Base-by-base conservation (phyloP, 129 eudicot species). In the Solidago caesia region DNA sequence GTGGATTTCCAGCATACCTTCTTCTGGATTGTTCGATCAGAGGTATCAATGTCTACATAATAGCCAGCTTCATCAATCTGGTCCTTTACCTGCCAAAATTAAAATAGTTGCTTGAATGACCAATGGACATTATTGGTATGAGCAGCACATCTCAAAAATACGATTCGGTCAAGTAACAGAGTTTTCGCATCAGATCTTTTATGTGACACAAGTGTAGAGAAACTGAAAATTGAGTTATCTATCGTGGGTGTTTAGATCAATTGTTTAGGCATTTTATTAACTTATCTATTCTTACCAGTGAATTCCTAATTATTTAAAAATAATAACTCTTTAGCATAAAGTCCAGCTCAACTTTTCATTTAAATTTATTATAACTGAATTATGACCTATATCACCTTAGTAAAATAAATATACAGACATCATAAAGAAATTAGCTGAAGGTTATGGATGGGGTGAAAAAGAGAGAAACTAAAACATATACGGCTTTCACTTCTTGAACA, bases 1-100 rank as follows among this genome's bases (percentile, higher is more conserved):
- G 65, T 27, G 61, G 68, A 58, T 72, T 61, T 39, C 59, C 9
- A 25, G 68, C 71, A 51, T 21, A 88, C 99, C 99, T 95, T 95
- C 74, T 95, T 91, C 79, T 85, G 84, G 64, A 91, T 84, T 66
- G 94, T 88, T 65, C 91, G 71, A 84, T 95, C 99, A 73, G 82
- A 81, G 46, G 87, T 71, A 77, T 94, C 98, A 7, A 88, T 84
- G 74, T 94, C 98, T 27, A 94, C 98, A 79, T 82, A 75, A 77
- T 81, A 95, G 66, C 99, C 96, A 77, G 99, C 92, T 46, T 71
- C 82, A 59, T 87, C 87, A 44, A 95, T 88, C 74, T 74, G 82
- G 62, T 85, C 92, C 73, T 74, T 82, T 0, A 95, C 87, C 99
- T 95, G 75, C 52, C 55, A 79, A 67, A 73, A 61, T 59, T 11